Evolutionary conservation across 139 green algal genomes (phyloP), one percentile per base, ranked within the genome.

Genomic region (Chlamydomonas sp.): DNA sequence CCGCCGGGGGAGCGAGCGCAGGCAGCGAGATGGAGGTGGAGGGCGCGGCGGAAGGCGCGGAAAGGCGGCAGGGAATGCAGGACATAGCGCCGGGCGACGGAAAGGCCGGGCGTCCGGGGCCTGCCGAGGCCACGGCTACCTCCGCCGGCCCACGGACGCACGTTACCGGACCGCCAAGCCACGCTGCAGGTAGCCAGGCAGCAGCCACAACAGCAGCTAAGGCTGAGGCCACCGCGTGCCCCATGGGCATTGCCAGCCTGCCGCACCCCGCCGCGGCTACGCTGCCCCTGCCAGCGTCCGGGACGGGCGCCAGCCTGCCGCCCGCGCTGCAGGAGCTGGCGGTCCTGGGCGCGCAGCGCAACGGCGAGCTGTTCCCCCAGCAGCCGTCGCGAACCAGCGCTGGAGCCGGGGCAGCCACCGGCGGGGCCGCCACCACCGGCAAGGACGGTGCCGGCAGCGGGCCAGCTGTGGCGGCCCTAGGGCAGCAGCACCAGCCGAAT

Each of bases 241-340:
- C n/a, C n/a, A n/a, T 63, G 0, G 63, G 10, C 5, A 67, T 68
- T 6, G 64, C 9, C 60, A 14, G 4, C 1, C 80, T 80, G 16
- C 63, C 74, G 0, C 83, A 81, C 63, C 83, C 74, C 0, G 62
- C 83, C 4, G 74, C 83, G 16, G 31, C 73, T 4, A 73, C 82
- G 10, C 82, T 71, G 0, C 61, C 3, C 18, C 7, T 49, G 4
- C 12, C 63, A 7, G 49, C 73, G 2, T 60, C 62, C 2, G 74
- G 72, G 9, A 12, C 17, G 10, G 1, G 17, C 2, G 73, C 68
- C 31, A 4, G 8, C 1, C 74, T 88, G 83, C 83, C 83, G 20
- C 83, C 16, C 20, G 83, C 62, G 1, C 63, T 88, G 7, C 73
- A 76, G 74, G 83, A 88, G 83, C 83, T 88, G 49, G 83, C 83